phyloP scores from a whole-genome alignment of 2,329 filamentous ascomycete genomes.

The Fusarium pseudonygamai region DNA sequence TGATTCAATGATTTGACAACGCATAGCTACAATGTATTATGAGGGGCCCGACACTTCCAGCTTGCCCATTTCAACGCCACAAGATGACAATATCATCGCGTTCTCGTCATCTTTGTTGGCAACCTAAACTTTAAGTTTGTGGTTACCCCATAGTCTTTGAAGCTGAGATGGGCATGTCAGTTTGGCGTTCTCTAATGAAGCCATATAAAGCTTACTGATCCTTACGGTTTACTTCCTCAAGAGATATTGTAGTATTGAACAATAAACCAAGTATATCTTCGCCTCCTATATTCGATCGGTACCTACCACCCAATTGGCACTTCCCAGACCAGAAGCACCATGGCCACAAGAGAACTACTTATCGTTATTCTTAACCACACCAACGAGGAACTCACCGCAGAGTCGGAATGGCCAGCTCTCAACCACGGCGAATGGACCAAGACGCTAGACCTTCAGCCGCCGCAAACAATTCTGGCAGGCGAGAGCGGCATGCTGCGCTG shows the following conservation, averaged over 20 bases:
- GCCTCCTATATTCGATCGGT: too few relatives aligned
- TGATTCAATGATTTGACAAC: too few relatives aligned
- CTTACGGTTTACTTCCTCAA: too few relatives aligned
- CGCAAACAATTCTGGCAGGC: not conserved
- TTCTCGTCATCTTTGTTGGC: not conserved
- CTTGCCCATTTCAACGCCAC: too few relatives aligned
- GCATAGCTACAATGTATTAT: too few relatives aligned
- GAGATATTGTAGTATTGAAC: too few relatives aligned
- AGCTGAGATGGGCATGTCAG: too few relatives aligned
- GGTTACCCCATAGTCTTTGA: accelerated
- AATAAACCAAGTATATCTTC: too few relatives aligned
- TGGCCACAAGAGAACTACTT: not conserved
- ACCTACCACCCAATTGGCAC: accelerated
- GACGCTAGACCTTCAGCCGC: not conserved
- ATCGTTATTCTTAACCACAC: not conserved
- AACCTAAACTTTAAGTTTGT: not conserved
- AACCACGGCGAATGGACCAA: not conserved
- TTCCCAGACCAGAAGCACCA: accelerated
- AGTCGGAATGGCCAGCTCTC: not conserved
- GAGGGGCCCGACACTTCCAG: too few relatives aligned
- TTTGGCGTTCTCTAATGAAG: too few relatives aligned
- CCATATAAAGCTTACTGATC: too few relatives aligned
- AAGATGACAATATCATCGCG: accelerated
- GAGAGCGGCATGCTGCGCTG: not conserved
- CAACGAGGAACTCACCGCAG: not conserved